Conservation (phyloP, 257 asterid genomes). For the Scutellaria minor region DNA sequence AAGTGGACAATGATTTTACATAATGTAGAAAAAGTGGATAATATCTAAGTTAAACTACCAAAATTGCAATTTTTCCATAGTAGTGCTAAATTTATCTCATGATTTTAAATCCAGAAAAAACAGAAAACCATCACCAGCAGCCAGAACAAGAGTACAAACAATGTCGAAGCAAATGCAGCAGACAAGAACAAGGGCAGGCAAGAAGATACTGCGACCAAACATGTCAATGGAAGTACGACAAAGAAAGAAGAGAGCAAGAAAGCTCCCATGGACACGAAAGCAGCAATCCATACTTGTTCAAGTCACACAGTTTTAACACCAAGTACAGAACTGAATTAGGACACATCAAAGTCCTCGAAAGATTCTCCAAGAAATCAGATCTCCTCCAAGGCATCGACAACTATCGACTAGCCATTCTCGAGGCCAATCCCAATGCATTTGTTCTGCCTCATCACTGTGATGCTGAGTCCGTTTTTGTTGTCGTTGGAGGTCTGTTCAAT, state of each 20-base stretch:
- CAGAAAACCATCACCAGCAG: constrained; percentile 25
- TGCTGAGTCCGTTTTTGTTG: constrained; percentile 41
- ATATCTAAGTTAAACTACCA: too few species aligned
- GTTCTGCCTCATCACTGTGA: constrained; percentile 54
- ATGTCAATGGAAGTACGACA: constrained; percentile 34
- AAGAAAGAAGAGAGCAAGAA: constrained; percentile 20
- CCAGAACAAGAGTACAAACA: constrained; percentile 30
- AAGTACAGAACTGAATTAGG: constrained; percentile 41
- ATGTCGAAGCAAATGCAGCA: constrained; percentile 39
- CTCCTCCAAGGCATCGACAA: constrained; percentile 50
- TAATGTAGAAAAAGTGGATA: too few species aligned
- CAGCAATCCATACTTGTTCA: constrained; percentile 47
- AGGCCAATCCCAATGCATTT: constrained; percentile 49
- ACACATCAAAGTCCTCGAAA: constrained; percentile 41
- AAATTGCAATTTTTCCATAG: too few species aligned
- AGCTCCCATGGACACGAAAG: not conserved
- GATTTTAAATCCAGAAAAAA: too few species aligned
- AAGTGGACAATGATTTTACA: too few species aligned
- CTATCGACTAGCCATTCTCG: constrained; percentile 42
- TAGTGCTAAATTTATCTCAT: too few species aligned
- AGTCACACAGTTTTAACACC: constrained; percentile 36
- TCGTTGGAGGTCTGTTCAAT: constrained; percentile 20
- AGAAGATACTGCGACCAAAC: constrained; percentile 29
- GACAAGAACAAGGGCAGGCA: constrained; percentile 11
- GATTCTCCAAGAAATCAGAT: constrained; percentile 44